Percentiles rank a stretch among this genome's conserved stretches.
Evolutionary conservation across 2,329 filamentous ascomycete genomes (phyloP).

Genomic region (Aspergillus brasiliensis): DNA sequence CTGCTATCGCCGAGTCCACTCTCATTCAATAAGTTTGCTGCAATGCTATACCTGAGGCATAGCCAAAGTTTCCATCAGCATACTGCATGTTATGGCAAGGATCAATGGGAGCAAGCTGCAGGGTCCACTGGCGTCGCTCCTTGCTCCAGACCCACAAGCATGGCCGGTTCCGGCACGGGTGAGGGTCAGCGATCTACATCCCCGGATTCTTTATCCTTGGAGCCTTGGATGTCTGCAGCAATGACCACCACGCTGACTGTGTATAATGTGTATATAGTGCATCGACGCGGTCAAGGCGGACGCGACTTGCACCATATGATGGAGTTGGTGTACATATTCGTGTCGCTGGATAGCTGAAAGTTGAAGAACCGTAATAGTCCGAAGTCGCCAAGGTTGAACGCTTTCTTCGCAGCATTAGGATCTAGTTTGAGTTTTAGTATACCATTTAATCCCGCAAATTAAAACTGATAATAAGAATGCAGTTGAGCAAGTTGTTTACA

Average conservation of each 20-base stretch:
- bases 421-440: no score
- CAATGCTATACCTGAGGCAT: neutral
- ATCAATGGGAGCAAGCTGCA: neutral
- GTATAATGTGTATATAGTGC: neutral
- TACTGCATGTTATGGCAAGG: neutral
- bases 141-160: neutral
- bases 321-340: no score
- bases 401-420: no score
- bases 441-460: no score
- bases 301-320: no score
- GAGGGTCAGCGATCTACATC: neutral
- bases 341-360: no score
- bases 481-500: no score
- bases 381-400: no score
- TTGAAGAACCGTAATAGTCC: no score
- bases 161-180: neutral
- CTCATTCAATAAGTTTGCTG: neutral
- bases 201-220: neutral
- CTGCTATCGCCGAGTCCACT: no score
- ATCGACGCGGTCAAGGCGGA: no score
- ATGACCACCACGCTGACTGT: neutral
- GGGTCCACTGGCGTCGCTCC: neutral
- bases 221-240: constrained; percentile 7
- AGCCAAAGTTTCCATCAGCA: neutral
- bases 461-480: no score